phyloP scores from a whole-genome alignment of 2,329 filamentous ascomycete species.

The Cladophialophora psammophila region DNA sequence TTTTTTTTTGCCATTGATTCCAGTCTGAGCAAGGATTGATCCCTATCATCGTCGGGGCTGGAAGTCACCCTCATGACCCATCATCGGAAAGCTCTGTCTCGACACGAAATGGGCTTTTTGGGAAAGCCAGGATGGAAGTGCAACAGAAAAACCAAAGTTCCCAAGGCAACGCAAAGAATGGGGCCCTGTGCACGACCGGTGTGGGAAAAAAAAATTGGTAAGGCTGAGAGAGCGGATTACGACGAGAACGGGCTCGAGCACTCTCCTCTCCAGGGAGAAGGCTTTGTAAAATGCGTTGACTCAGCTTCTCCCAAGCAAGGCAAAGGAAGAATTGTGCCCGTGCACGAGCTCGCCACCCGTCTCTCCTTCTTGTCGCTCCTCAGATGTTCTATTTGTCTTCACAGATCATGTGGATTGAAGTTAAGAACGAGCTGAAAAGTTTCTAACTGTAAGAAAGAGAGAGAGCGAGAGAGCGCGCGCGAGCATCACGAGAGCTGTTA shows the following conservation, averaged over 20 bases:
- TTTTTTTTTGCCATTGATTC: background rate
- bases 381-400: too few relatives aligned
- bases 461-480: too few relatives aligned
- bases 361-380: background rate
- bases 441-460: too few relatives aligned
- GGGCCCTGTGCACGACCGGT: background rate
- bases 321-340: background rate
- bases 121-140: background rate
- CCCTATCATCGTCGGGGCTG: background rate
- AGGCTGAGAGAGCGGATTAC: background rate
- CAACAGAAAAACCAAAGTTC: background rate
- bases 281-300: background rate
- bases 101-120: background rate
- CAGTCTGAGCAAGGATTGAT: background rate
- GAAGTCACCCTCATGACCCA: background rate
- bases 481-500: too few relatives aligned
- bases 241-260: background rate
- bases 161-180: background rate
- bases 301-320: background rate
- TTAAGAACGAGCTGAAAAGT: too few relatives aligned
- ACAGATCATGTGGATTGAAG: too few relatives aligned
- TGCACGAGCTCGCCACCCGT: background rate
- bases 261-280: background rate
- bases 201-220: background rate
- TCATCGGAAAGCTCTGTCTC: background rate